Conservation (phyloP, 148 eudicot species). For the Heliosperma pusillum region DNA sequence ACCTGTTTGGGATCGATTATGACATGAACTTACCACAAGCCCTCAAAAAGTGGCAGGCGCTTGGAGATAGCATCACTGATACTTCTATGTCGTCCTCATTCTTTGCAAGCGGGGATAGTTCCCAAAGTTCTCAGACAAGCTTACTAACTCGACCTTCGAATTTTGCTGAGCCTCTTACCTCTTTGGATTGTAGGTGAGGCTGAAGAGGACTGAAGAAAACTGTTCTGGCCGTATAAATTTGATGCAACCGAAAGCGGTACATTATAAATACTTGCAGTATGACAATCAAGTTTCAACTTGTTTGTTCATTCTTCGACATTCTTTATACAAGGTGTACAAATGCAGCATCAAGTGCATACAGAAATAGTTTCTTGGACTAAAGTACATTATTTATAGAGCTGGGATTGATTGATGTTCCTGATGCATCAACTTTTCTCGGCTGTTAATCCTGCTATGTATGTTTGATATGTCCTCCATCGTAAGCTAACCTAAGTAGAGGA, state of each 20-base stretch:
- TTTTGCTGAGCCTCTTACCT: conserved; percentile 70
- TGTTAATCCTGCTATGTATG: no score
- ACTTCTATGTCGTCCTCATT: conserved; percentile 32
- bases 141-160: conserved; percentile 69
- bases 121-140: conserved; percentile 56
- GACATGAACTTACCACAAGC: conserved; percentile 37
- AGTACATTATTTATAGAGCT: neutral
- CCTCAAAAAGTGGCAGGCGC: conserved; percentile 37
- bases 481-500: no score
- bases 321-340: conserved; percentile 10
- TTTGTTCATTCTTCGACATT: conserved; percentile 6
- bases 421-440: neutral
- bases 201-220: neutral
- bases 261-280: neutral
- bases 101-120: conserved; percentile 58
- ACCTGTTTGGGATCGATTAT: conserved; percentile 32
- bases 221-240: neutral
- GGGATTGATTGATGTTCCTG: neutral
- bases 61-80: conserved; percentile 21
- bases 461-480: no score
- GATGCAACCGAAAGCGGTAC: neutral
- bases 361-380: neutral
- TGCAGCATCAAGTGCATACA: neutral
- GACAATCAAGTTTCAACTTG: neutral
- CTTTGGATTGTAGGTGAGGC: conserved; percentile 57